Base-by-base conservation (phyloP, 345 rosid genomes). In the Lepidium aucheri region DNA sequence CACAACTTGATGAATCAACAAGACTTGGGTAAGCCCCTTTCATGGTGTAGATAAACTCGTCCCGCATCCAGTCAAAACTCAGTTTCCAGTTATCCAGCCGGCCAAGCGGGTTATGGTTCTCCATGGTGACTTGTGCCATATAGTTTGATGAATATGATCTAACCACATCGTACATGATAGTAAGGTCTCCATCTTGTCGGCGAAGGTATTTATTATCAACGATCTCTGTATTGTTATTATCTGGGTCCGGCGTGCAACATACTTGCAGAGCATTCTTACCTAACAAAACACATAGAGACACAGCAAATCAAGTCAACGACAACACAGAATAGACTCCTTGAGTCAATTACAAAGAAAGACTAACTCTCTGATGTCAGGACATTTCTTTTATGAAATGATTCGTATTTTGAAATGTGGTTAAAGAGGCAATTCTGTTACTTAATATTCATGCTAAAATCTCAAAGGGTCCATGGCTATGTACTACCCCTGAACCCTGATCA, bases 41-140 rank as follows among this genome's bases (percentile, higher is more conserved):
- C 84, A 88, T 88, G 14, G 84, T 10, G 65, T 74, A 63, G 69
- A 94, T 88, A 58, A 94, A 94, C 73, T 94, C 99, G 10, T 83
- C 88, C 3, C 59, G 68, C 96, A 80, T 88, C 99, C 99, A 94
- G 63, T 90, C 92, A 82, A 89, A 94, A 76, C 96, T 94, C 60
- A 94, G 73, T 53, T 86, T 80, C 99, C 99, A 94, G 75, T 90
- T 83, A 73, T 88, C 99, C 3, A 94, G 83, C 39, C 96, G 86
- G 32, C 97, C 94, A 13, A 94, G 84, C 6, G 89, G 81, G 76
- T 80, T 88, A 67, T 88, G 92, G 75, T 88, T 90, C 41, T 78
- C 81, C 55, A 94, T 85, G 0, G 90, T 53, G 65, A 94, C 92
- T 66, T 85, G 88, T 2, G 92, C 89, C 92, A 81, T 82, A 77